Evolutionary conservation across 106 monocot genomes (phyloP), one percentile per base, ranked within the genome.

Genomic region (Xerophyta viscosa): DNA sequence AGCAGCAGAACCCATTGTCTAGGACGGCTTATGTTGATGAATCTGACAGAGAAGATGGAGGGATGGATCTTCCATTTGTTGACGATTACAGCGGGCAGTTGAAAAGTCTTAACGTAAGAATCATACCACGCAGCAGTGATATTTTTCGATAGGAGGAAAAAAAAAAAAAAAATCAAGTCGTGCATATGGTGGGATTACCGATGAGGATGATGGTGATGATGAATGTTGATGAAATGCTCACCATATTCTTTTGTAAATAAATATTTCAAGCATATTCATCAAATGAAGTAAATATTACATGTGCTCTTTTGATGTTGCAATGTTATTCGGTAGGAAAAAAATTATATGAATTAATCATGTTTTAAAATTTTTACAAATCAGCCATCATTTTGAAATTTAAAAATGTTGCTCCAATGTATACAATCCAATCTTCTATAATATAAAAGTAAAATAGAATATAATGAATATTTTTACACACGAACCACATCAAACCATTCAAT

Each of bases 41-140:
- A 44, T 72, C 63, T 28, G 64, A 63, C 9, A 43, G 24, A 6
- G 45, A 72, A 3, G 37, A 72, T 3, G 63, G 52, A 23, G 56
- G 56, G n/a, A 28, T 78, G 0, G 50, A 49, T 13, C 74, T 78
- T 2, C 74, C 52, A 3, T 15, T 27, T 7, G 18, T 44, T 19
- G 53, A 67, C 46, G 24, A 37, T 8, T 65, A 29, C 48, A 68
- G 65, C 6, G 22, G 22, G 14, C 54, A 55, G 43, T 37, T 66
- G 24, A 41, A 46, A 9, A 69, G 53, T 22, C 69, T 83, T 62
- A 77, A 72, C 46, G 82, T 83, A 51, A 69, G 73, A 50, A 83
- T 77, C 26, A 58, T 77, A 31, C 82, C 82, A 9, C 68, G 82
- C 27, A 83, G 82, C 66, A 83, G 58, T 62, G 82, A 83, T 66